Evolutionary conservation across 2,329 filamentous ascomycete genomes (phyloP), one percentile per base, ranked within the genome.

Genomic region (Zalaria sp.): DNA sequence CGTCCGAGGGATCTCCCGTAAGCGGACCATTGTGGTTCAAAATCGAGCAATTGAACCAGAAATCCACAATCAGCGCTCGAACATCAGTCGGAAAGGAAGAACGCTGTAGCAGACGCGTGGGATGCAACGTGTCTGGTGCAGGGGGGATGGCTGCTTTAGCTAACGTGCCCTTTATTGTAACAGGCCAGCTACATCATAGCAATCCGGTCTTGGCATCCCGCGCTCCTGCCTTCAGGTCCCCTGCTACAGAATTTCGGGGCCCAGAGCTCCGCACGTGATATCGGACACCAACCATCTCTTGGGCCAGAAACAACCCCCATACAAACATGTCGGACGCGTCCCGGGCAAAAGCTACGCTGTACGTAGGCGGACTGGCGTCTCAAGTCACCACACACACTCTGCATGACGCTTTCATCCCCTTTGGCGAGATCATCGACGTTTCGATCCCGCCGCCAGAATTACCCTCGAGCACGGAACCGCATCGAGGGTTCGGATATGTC

Each of bases 1-100:
- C 57, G 91, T 98, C 66, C 91, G 79, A 62, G 87, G 84, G 59
- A 98, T 93, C 71, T 96, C 88, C 72, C 89, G 79, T 65, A 96
- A 73, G 68, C 87, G 84, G 66, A 95, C 89, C 91, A 98, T 98
- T 63, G 47, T 57, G 31, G 46, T 18, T 34, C 31, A 28, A 9
- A 38, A 11, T 5, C 5, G 26, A 26, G 5, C n/a, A 9, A 27
- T 8, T 11, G 7, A 38, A 38, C 11, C 10, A 2, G n/a, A 5
- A 38, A 25, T 11, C 36, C 11, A 26, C 26, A 11, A 11, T 25
- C 35, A 25, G 35, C 7, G 35, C 35, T 34, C 10, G 10, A 36
- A 36, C 10, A 36, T 25, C 10, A 36, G 51, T 43, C 38, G 37
- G 47, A 46, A 44, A 48, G 43, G 45, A 51, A 50, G 49, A 49